Conservation (phyloP, 345 rosid species). For the Acer campestre region DNA sequence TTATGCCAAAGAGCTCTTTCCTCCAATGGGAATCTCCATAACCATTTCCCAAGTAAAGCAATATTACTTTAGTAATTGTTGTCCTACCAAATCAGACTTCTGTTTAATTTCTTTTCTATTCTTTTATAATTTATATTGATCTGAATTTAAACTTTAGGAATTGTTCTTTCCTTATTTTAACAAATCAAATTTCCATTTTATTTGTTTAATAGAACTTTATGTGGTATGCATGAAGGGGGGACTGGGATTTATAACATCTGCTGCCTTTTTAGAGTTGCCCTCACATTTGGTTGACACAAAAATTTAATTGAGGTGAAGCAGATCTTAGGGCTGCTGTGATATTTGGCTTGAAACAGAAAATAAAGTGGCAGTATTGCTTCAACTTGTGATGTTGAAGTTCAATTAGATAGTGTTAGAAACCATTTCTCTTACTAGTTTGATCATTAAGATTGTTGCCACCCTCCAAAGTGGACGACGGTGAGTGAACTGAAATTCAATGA, state of each 20-base stretch:
- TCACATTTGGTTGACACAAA: neutral
- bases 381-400: neutral
- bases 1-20: too few relatives aligned
- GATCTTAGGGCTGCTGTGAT: neutral
- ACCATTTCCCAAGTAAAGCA: neutral
- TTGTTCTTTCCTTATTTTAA: neutral
- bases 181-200: neutral
- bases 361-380: neutral
- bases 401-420: neutral
- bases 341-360: neutral
- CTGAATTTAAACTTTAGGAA: neutral
- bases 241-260: neutral
- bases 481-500: neutral
- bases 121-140: neutral
- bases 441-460: neutral
- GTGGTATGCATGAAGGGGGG: slow-evolving; percentile 1
- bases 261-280: neutral
- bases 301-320: neutral
- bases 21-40: neutral
- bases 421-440: neutral
- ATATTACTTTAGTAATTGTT: neutral
- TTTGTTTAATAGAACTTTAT: too few relatives aligned
- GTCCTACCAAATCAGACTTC: neutral
- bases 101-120: neutral
- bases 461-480: neutral